Base-by-base conservation (phyloP, 1,139 yeast genomes). In the Suhomyces chickasaworum region DNA sequence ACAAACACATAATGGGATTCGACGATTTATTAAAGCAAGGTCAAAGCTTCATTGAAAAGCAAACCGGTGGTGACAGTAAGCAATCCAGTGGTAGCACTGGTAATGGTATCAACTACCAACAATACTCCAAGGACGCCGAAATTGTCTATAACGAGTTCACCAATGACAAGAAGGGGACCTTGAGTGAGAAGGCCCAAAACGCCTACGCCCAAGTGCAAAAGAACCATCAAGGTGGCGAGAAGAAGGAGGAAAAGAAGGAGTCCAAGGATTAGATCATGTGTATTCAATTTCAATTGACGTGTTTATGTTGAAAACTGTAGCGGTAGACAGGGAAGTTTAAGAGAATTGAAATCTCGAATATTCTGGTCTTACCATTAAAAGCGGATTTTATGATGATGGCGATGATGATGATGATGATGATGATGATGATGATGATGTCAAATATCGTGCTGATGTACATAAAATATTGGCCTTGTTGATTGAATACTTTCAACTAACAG, bases 101-200 rank as follows among this genome's bases (percentile, higher is more conserved):
- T 31, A 54, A 53, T 30, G 49, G 55, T 38, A 44, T 48, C 39
- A 53, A 54, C 54, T 54, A 55, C 53, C 54, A 54, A 44, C 56
- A 60, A 34, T 56, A 52, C 54, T 37, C 55, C 36, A 64, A 65
- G 48, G 74, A 69, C 44, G 72, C 71, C 46, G 59, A 68, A 55
- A 66, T 61, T 39, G 74, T 67, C 48, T 70, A 63, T 64, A 46
- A 53, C 31, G 63, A 61, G 44, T 69, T 59, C 65, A 51, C 53
- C 60, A 56, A 59, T 42, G 66, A 63, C 35, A 31, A 17, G 15
- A 17, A 31, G 22, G 74, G 73, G 51, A 52, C 68, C 40, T 56
- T 59, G 56, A 41, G 56, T 15, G 68, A 66, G 53, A 65, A 66
- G 54, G 75, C 74, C 53, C 62, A 67, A 56, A 58, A 63, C 49